Percentiles rank a stretch among this genome's conserved stretches.
Evolutionary conservation across 371 early-diverging fungal species (phyloP).

Genomic region (Sporodiniella umbellata): DNA sequence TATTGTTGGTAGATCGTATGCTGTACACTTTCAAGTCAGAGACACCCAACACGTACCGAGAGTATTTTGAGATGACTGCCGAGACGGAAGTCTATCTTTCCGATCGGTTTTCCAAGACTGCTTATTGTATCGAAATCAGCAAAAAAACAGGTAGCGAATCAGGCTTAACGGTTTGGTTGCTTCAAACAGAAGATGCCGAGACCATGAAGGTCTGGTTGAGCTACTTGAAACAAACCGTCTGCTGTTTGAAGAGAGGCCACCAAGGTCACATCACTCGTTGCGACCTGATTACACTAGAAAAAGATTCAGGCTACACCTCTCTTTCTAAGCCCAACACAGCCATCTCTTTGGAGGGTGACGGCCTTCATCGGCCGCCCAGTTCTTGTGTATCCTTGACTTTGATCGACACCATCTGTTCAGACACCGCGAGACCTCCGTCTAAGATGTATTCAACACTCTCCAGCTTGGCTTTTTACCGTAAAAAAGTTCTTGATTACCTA

Average conservation of each 20-base stretch:
- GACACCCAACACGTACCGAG: constrained; percentile 20
- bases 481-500: too few species aligned
- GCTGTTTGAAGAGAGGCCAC: constrained; percentile 5
- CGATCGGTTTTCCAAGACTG: constrained; percentile 26
- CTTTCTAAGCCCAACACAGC: too few species aligned
- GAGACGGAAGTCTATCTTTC: constrained; percentile 33
- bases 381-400: too few species aligned
- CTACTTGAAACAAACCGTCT: constrained; percentile 25
- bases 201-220: constrained; percentile 36
- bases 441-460: too few species aligned
- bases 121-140: constrained; percentile 34
- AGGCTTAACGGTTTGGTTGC: constrained; percentile 17
- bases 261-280: too few species aligned
- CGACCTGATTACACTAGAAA: too few species aligned
- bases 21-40: constrained; percentile 36
- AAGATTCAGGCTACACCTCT: too few species aligned
- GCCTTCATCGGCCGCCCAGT: too few species aligned
- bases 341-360: too few species aligned
- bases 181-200: constrained; percentile 31
- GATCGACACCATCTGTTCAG: too few species aligned
- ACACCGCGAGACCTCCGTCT: too few species aligned
- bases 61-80: constrained; percentile 31
- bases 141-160: constrained; percentile 17
- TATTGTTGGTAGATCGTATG: constrained; percentile 33
- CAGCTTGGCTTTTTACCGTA: too few species aligned